Conservation (phyloP, 805 yeast species). For the Yamadazyma nakazawae region DNA sequence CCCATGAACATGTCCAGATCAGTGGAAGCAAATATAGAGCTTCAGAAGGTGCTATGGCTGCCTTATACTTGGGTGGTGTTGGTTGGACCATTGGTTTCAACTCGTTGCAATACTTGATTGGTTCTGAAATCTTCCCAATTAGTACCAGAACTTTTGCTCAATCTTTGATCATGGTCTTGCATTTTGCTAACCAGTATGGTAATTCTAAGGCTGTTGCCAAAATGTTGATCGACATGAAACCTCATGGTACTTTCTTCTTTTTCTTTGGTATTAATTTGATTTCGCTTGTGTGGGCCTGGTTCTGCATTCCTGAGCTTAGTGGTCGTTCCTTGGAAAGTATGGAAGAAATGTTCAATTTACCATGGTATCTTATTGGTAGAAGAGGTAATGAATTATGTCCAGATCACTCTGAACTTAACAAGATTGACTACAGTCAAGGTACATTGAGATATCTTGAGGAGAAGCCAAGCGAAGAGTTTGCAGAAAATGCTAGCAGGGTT, state of each 20-base stretch:
- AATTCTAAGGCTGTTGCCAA: conserved; percentile 54
- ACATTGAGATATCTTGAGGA: conserved; percentile 13
- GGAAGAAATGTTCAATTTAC: conserved; percentile 51
- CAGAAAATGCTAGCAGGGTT: conserved; percentile 12
- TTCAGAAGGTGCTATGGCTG: conserved; percentile 48
- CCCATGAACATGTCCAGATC: conserved; percentile 25
- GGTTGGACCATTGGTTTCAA: conserved; percentile 64
- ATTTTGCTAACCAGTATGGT: conserved; percentile 55
- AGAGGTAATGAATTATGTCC: conserved; percentile 51
- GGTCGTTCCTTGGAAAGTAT: conserved; percentile 52
- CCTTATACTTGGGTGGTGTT: conserved; percentile 47
- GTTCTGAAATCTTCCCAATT: conserved; percentile 54
- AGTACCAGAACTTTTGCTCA: conserved; percentile 48
- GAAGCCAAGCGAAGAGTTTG: conserved; percentile 6
- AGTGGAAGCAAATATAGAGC: conserved; percentile 33
- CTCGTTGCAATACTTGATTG: conserved; percentile 51
- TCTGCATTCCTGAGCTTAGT: conserved; percentile 48
- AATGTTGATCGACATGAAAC: conserved; percentile 45
- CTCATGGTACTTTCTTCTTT: conserved; percentile 51
- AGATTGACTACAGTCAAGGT: conserved; percentile 21
- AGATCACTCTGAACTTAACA: conserved; percentile 43
- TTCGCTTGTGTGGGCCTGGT: conserved; percentile 47
- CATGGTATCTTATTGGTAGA: conserved; percentile 59
- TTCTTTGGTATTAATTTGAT: conserved; percentile 42
- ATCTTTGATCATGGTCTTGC: conserved; percentile 52